A percentile compares a stretch with the other conserved stretches of the same genome.
phyloP scores from a whole-genome alignment of 2,329 filamentous ascomycete species.

The Didymella segeticola region DNA sequence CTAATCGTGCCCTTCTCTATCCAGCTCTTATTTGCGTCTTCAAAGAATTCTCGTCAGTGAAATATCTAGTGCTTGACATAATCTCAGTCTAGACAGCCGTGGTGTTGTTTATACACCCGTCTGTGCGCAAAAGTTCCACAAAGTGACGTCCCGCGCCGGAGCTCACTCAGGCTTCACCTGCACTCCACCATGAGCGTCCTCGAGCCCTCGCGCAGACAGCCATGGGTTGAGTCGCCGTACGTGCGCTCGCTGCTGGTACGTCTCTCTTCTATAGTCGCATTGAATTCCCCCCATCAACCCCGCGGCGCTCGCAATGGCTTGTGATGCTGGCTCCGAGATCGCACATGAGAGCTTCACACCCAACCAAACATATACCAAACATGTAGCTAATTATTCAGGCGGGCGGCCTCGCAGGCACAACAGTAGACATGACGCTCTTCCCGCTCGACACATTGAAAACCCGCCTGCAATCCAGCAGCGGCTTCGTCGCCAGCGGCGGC shows the following conservation, averaged over 20 bases:
- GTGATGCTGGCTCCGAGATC: conserved; percentile 3
- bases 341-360: not conserved
- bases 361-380: too few relatives aligned
- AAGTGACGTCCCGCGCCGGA: conserved; percentile 16
- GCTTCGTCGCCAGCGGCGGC: conserved; percentile 83
- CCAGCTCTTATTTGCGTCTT: not conserved
- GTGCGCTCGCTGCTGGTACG: conserved; percentile 56
- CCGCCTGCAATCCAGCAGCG: conserved; percentile 81
- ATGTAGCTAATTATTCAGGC: too few relatives aligned
- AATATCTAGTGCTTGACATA: too few relatives aligned
- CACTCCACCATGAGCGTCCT: conserved; percentile 39
- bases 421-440: conserved; percentile 95
- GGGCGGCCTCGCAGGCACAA: conserved; percentile 90
- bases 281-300: not conserved
- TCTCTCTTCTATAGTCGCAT: too few relatives aligned
- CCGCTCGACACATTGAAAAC: conserved; percentile 99
- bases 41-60: too few relatives aligned
- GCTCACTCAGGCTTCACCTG: conserved; percentile 36
- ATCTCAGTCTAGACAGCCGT: too few relatives aligned
- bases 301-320: too few relatives aligned
- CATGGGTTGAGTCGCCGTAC: conserved; percentile 57
- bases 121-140: conserved; percentile 1
- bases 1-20: not conserved
- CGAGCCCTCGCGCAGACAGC: conserved; percentile 29
- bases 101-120: too few relatives aligned